Percentiles rank a stretch among this genome's conserved stretches.
Conservation (phyloP, 1,284 basidiomycete genomes). For the Trichosporon faecale region DNA sequence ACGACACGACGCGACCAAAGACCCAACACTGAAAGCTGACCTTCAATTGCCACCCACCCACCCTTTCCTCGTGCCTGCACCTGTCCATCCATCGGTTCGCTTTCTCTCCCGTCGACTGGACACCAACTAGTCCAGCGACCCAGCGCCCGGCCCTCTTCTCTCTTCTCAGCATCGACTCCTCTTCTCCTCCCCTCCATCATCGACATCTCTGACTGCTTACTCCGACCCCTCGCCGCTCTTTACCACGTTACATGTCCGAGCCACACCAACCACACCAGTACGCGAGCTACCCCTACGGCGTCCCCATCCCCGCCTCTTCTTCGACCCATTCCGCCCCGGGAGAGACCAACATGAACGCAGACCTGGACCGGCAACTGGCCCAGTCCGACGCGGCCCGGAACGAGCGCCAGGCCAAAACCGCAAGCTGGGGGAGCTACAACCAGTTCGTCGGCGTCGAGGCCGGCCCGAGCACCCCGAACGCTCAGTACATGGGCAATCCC, state of each 20-base stretch:
- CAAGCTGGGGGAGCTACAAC: constrained; percentile 9
- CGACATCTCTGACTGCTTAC: neutral
- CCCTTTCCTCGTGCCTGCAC: no score
- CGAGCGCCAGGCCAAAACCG: neutral
- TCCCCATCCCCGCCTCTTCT: neutral
- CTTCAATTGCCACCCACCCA: no score
- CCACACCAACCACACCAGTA: neutral
- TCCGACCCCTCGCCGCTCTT: neutral
- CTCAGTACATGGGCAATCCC: neutral
- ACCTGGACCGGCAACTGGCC: neutral
- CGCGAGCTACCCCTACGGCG: neutral
- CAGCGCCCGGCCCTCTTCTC: no score
- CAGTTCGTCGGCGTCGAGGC: neutral
- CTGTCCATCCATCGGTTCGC: no score
- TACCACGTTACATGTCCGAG: neutral
- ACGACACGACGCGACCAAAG: neutral
- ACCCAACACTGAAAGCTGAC: neutral
- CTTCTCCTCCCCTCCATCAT: neutral
- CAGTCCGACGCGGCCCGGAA: neutral
- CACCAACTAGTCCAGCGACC: no score
- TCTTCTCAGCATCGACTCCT: neutral
- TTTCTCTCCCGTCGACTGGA: no score
- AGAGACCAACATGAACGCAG: neutral
- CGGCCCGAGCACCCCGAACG: neutral
- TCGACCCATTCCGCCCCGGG: neutral